phyloP scores from a whole-genome alignment of 352 stramenopile species.

The Pythium monospermum region DNA sequence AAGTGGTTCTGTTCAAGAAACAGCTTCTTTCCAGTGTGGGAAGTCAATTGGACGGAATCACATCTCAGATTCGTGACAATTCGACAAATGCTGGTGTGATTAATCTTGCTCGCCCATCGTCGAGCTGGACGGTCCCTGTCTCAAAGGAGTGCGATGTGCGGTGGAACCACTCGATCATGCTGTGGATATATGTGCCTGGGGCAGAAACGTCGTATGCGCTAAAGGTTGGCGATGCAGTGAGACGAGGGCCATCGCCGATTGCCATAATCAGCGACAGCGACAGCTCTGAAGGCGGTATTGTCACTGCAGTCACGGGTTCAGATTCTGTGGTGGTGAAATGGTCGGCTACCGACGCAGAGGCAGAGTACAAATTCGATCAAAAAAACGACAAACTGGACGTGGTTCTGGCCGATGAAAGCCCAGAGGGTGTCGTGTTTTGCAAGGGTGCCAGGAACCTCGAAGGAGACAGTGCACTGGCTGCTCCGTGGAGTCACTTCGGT shows the following conservation, averaged over 20 bases:
- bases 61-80: constrained; percentile 23
- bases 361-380: constrained; percentile 48
- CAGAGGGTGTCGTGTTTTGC: constrained; percentile 60
- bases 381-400: constrained; percentile 48
- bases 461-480: constrained; percentile 33
- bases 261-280: too few relatives aligned
- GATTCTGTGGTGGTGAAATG: constrained; percentile 53
- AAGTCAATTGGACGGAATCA: constrained; percentile 51
- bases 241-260: constrained; percentile 36
- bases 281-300: constrained; percentile 26
- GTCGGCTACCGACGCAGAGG: constrained; percentile 22
- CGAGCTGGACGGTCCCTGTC: constrained; percentile 35
- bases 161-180: constrained; percentile 77
- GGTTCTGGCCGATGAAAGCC: constrained; percentile 41
- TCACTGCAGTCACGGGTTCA: constrained; percentile 36
- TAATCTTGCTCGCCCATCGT: constrained; percentile 36
- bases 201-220: constrained; percentile 43
- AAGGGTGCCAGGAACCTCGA: constrained; percentile 65
- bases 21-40: constrained; percentile 64
- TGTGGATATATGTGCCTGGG: constrained; percentile 60
- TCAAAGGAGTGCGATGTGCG: constrained; percentile 25
- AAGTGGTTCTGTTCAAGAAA: constrained; percentile 52
- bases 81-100: not conserved
- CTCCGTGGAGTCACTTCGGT: constrained; percentile 70
- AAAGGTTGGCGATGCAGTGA: constrained; percentile 65